phyloP scores from a whole-genome alignment of 2,329 filamentous ascomycete species.

The Fusarium acutatum region DNA sequence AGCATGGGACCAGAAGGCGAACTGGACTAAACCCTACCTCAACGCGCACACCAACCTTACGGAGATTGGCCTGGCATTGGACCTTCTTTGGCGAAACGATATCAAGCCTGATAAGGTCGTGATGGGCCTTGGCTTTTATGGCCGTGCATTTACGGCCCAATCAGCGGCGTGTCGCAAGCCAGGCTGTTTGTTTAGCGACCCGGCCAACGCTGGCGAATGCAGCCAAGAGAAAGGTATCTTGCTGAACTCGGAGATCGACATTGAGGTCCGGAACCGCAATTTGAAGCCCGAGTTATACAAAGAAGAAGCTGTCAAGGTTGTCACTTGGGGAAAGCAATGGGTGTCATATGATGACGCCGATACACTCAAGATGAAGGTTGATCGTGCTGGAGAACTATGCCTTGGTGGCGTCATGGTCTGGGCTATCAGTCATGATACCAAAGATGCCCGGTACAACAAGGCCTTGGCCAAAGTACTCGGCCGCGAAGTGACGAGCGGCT shows the following conservation, averaged over 20 bases:
- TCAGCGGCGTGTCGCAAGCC: too few species aligned
- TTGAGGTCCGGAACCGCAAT: neutral
- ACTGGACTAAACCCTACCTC: neutral
- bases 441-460: conserved; percentile 9
- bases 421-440: conserved; percentile 19
- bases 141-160: too few species aligned
- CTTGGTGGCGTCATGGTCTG: conserved; percentile 24
- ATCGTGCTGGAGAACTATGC: neutral
- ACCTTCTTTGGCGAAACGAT: conserved; percentile 19
- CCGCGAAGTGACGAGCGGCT: too few species aligned
- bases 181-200: neutral
- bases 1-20: neutral
- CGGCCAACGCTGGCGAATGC: neutral
- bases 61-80: conserved; percentile 1
- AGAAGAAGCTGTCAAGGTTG: too few species aligned
- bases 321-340: conserved; percentile 4
- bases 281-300: neutral
- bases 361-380: conserved; percentile 5
- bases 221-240: conserved; percentile 1
- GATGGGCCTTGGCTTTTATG: conserved; percentile 17
- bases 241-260: conserved; percentile 3
- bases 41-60: conserved; percentile 29
- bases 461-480: neutral
- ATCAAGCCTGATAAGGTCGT: conserved; percentile 1
- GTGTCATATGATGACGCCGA: conserved; percentile 10